Base-by-base conservation (phyloP, 306 rosid species). In the Quillaja saponaria region DNA sequence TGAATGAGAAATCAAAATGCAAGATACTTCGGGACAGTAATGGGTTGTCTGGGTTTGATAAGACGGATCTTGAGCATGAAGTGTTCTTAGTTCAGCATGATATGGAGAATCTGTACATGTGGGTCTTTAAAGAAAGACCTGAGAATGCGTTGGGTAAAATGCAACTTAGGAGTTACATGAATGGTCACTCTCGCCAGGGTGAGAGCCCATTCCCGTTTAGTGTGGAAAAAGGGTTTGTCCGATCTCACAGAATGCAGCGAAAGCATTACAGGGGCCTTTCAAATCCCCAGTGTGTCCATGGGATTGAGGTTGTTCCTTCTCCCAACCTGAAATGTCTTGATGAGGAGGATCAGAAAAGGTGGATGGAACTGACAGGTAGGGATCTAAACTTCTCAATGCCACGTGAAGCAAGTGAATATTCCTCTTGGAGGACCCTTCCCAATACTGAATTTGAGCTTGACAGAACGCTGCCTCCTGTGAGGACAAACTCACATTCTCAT, bases 61-160 rank as follows among this genome's bases (percentile, higher is more conserved):
- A 76, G 64, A 42, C 76, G 0, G 76, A 76, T 64, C 70, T 76
- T 34, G 72, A 70, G 31, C 76, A 58, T 38, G 81, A 70, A 47
- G 81, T 76, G 52, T 76, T 76, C 54, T 17, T 70, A 52, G 81
- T 76, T 46, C 81, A 76, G 51, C 81, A 76, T 45, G 81, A 76
- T 53, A 70, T 76, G 81, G 81, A 76, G 76, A 76, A 76, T 10
- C 69, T 76, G 73, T 76, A 76, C 45, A 76, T 76, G 81, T 76
- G 81, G 81, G 81, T 70, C 6, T 76, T 76, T 47, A 76, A 76
- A 58, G 76, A 76, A 47, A 70, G 76, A 72, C 81, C 81, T 1
- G 81, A 76, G 20, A 76, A 70, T 76, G 76, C 81, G 12, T 47
- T 76, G 59, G 81, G 81, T 17, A 76, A 76, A 62, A 76, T 76